A percentile compares a stretch with the other conserved stretches of the same genome.
Evolutionary conservation across 768 basidiomycete species (phyloP).

Genomic region (Xanthoconium purpureum): DNA sequence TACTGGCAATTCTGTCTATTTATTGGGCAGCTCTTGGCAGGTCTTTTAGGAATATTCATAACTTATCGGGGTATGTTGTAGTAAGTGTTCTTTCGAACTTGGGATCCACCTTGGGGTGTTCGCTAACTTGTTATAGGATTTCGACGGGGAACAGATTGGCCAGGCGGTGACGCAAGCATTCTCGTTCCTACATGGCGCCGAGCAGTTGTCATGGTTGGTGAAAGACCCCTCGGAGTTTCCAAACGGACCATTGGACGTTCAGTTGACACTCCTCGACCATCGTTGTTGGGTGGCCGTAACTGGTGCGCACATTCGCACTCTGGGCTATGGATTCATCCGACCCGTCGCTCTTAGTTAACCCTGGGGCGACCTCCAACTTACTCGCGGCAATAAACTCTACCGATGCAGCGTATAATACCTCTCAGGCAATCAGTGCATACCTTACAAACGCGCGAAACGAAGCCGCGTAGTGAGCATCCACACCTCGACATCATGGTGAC

Average conservation of each 20-base stretch:
- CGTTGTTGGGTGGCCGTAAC: conserved; percentile 53
- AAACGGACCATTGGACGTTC: conserved; percentile 42
- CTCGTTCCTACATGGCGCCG: conserved; percentile 24
- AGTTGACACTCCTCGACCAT: conserved; percentile 46
- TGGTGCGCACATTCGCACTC: conserved; percentile 36
- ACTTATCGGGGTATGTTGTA: conserved; percentile 55
- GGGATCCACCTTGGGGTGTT: neutral
- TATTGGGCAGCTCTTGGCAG: conserved; percentile 61
- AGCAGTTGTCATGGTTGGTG: conserved; percentile 46
- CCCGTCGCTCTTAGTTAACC: conserved; percentile 35
- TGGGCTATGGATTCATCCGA: neutral
- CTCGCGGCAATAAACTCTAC: conserved; percentile 36
- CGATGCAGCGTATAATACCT: conserved; percentile 46
- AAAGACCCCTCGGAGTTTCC: conserved; percentile 44
- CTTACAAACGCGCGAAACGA: conserved; percentile 53
- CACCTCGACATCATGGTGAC: neutral
- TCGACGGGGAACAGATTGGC: conserved; percentile 56
- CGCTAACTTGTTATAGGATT: conserved; percentile 41
- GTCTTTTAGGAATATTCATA: conserved; percentile 34
- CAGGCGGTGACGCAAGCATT: conserved; percentile 41
- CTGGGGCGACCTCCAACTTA: conserved; percentile 38
- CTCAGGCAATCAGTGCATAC: conserved; percentile 48
- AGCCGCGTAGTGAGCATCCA: conserved; percentile 49
- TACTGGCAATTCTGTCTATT: conserved; percentile 52
- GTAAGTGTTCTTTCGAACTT: conserved; percentile 35